These are phyloP conservation scores for Sisymbrium altissimum DNA, from an alignment of 345 rosid genomes.

Conservation along the genomic window DNA sequence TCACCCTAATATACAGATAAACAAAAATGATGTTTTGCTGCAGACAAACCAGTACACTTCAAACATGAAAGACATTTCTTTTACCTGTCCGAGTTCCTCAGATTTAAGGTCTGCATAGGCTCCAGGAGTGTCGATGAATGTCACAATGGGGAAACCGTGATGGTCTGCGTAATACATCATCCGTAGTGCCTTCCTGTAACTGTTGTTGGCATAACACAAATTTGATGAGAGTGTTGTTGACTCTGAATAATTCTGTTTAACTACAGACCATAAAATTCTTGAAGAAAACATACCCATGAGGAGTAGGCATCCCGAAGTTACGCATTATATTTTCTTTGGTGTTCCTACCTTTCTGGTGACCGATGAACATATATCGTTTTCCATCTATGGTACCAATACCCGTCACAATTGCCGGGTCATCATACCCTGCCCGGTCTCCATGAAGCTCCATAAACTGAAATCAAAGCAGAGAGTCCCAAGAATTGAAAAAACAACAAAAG, in stretches of 20 bases:
- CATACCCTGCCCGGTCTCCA: constrained; percentile 96
- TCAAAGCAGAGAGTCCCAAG: constrained; percentile 9
- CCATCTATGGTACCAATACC: constrained; percentile 96
- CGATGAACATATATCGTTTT: constrained; percentile 82
- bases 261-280: background rate
- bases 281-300: constrained; percentile 72
- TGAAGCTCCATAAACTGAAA: constrained; percentile 95
- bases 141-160: constrained; percentile 77
- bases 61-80: background rate
- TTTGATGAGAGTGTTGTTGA: constrained; percentile 13
- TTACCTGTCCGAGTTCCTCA: constrained; percentile 77
- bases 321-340: constrained; percentile 93
- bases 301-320: constrained; percentile 99
- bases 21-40: background rate
- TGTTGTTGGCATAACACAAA: constrained; percentile 32
- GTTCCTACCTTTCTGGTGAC: constrained; percentile 99
- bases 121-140: constrained; percentile 83
- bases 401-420: constrained; percentile 95
- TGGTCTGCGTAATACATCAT: constrained; percentile 89
- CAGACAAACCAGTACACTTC: constrained; percentile 8
- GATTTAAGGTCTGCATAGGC: constrained; percentile 78
- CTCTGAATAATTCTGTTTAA: background rate
- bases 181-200: constrained; percentile 84
- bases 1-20: constrained; percentile 57
- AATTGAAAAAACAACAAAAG: background rate